Base-by-base conservation (phyloP, 2,329 filamentous ascomycete genomes). In the Westerdykella sp. region DNA sequence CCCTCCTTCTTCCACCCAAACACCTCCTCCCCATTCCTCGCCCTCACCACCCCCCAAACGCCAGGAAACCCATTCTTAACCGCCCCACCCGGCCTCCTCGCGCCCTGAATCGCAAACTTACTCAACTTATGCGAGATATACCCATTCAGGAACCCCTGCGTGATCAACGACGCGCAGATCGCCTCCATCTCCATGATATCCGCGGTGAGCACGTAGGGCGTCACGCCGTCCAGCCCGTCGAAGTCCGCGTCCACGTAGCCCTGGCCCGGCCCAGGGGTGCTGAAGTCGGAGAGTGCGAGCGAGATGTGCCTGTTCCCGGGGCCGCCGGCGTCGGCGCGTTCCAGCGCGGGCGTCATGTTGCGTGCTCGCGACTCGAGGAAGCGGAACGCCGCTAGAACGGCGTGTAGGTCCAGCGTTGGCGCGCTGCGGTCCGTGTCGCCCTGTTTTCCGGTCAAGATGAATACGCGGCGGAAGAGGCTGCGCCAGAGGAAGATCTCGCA, bases 401-500 rank as follows among this genome's bases (percentile, higher is more conserved):
- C 79, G 5, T 76, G 66, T 5, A 95, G 73, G 55, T 88, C 82
- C 5, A 96, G 73, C 0, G 85, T 87, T 0, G 88, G 85, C 2
- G 88, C 83, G 54, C 77, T 78, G 53, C 75, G 80, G 30, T 72
- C 71, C 46, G 68, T 74, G 43, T 72, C 73, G 1, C 84, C 84
- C 34, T 81, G 79, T n/a, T 81, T 77, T 49, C 90, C 93, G 13
- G 80, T 85, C 11, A 93, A 73, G 9, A 91, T 69, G 63, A 95
- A 96, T 0, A 83, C 80, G 51, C 82, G 84, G 23, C 89, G 80
- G 14, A 85, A 79, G 6, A 97, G 76, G 1, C 85, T 85, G 12
- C 91, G 81, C 88, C 88, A 95, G 11, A 95, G 79, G 2, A 94
- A 73, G 1, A 87, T 80, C 43, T 93, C 85, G 45, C 90, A 83